Base-by-base conservation (phyloP, 495 filamentous ascomycete species). In the Penicillium soppii region DNA sequence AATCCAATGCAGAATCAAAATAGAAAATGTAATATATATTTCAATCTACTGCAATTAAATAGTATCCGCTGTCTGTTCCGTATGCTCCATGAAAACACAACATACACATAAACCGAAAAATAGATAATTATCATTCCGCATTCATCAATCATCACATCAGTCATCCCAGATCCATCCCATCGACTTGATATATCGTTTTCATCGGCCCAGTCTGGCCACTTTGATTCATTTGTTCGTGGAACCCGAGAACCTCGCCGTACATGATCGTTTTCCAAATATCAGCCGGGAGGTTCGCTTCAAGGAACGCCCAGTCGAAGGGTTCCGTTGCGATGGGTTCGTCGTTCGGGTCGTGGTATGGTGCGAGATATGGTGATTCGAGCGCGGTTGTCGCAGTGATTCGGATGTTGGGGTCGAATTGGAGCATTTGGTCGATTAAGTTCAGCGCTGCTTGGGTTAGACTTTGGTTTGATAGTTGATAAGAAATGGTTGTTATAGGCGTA, bases 251-350 rank as follows among this genome's bases (percentile, higher is more conserved):
- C 66, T 98, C 94, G 47, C 91, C 91, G 73, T 98, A 97, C 92
- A 98, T 98, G 89, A 97, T 96, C 62, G 96, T 96, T 73, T 97
- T 97, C 94, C 94, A 98, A 4, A 92, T 94, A 60, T 98, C 92
- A 19, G 96, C 88, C 0, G 94, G 91, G 33, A 98, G 74, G 71
- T 97, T 89, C 20, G 92, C 94, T 65, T 98, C 92, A 61, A 96
- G 96, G 71, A 97, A 97, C 13, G 90, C 92, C 94, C 94, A 98
- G 66, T 98, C 94, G 59, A 97, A 96, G 68, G 90, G 92, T 76
- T 96, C 91, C 40, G 92, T 87, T 21, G 94, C 89, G 4, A 88
- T 85, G 1, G 94, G 94, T 71, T 98, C 94, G 66, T 98, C 94
- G 13, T 85, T 89, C 5, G 92, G 91, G 59, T 98, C 94, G 63